These are phyloP conservation scores for Neocucurbitaria cava DNA, from an alignment of 2,329 filamentous ascomycete genomes.

Conservation along the genomic window DNA sequence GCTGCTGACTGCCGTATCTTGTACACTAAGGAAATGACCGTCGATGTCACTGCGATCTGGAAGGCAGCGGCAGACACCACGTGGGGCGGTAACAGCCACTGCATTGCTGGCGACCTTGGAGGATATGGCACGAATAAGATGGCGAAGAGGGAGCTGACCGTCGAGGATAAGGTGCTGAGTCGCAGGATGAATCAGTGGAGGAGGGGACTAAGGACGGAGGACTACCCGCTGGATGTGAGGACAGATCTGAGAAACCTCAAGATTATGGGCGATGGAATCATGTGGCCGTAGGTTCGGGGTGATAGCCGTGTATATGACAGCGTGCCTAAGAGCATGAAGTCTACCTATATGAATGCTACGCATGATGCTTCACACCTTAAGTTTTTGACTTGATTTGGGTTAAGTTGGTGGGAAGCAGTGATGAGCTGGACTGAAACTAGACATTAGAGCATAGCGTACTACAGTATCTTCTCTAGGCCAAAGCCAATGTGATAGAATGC, in stretches of 20 bases:
- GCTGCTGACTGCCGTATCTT: slow-evolving; percentile 68
- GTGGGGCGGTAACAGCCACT: slow-evolving; percentile 42
- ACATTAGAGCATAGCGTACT: neutral
- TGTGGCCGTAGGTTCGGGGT: slow-evolving; percentile 29
- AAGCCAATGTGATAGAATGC: too few relatives aligned
- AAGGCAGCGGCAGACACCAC: slow-evolving; percentile 49
- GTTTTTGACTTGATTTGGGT: neutral
- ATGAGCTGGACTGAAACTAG: neutral
- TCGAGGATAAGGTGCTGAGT: slow-evolving; percentile 30
- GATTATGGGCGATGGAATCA: slow-evolving; percentile 28
- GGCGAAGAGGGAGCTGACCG: slow-evolving; percentile 33
- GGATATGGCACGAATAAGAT: slow-evolving; percentile 18
- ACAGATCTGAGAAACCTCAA: slow-evolving; percentile 35
- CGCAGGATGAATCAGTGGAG: slow-evolving; percentile 42
- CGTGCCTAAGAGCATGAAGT: too few relatives aligned
- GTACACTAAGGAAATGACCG: slow-evolving; percentile 64
- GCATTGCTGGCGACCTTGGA: slow-evolving; percentile 41
- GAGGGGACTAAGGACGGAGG: slow-evolving; percentile 28
- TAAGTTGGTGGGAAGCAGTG: neutral
- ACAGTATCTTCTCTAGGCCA: too few relatives aligned
- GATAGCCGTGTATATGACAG: neutral
- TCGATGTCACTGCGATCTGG: slow-evolving; percentile 63
- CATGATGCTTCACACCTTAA: neutral
- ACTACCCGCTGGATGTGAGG: slow-evolving; percentile 47
- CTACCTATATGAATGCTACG: neutral